phyloP scores from a whole-genome alignment of 2,329 filamentous ascomycete species.

The Zasmidium citrigriseum region DNA sequence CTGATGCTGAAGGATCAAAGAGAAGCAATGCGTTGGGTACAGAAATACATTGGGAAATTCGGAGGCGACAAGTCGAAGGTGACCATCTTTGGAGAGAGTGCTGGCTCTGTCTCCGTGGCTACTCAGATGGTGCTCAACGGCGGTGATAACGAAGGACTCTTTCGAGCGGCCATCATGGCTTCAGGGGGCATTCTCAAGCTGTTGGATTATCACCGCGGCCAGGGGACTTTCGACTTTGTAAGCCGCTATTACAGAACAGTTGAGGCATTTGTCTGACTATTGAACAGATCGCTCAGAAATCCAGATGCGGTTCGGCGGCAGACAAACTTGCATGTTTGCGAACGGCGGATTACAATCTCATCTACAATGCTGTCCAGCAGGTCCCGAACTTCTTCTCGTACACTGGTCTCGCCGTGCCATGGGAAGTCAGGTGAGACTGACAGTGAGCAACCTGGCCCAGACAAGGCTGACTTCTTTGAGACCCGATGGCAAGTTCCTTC shows the following conservation, averaged over 20 bases:
- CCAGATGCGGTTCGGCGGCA: constrained; percentile 24
- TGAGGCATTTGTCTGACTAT: no score
- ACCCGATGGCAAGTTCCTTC: constrained; percentile 11
- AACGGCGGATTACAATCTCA: constrained; percentile 43
- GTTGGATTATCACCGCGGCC: constrained; percentile 36
- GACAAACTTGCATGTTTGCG: constrained; percentile 55
- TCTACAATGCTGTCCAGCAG: constrained; percentile 10
- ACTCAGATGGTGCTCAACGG: constrained; percentile 74
- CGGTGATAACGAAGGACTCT: constrained; percentile 64
- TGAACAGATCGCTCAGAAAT: no score
- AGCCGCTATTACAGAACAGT: no score
- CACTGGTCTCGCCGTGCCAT: not conserved
- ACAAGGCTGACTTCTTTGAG: no score
- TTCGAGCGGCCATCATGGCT: constrained; percentile 76
- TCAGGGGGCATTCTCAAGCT: constrained; percentile 58
- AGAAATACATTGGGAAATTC: constrained; percentile 26
- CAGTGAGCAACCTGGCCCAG: no score
- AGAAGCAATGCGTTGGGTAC: constrained; percentile 37
- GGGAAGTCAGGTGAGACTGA: no score
- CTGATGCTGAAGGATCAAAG: constrained; percentile 31
- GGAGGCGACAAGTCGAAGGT: constrained; percentile 31
- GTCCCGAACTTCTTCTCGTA: constrained; percentile 12
- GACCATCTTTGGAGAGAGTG: constrained; percentile 20
- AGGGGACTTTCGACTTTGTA: constrained; percentile 12
- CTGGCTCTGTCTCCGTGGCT: constrained; percentile 65